phyloP scores from a whole-genome alignment of 2,329 filamentous ascomycete species.

The Aspergillus sp. region DNA sequence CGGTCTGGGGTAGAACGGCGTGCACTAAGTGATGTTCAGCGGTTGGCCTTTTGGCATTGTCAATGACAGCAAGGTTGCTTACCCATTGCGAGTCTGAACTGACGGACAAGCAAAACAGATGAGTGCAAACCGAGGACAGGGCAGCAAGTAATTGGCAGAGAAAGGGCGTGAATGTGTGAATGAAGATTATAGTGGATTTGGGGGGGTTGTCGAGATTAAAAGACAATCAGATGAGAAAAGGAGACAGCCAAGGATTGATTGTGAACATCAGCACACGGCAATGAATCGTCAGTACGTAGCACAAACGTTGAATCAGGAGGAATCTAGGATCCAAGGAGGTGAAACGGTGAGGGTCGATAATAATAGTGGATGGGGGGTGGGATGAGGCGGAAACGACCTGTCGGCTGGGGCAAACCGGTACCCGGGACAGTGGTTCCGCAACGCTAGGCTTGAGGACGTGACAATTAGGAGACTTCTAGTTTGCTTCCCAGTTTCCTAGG shows the following conservation, averaged over 20 bases:
- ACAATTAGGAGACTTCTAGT: slow-evolving; percentile 6
- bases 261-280: slow-evolving; percentile 1
- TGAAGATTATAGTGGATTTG: not conserved
- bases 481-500: not conserved
- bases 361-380: slow-evolving; percentile 12
- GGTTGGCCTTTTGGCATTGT: not conserved
- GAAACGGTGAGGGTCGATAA: not conserved
- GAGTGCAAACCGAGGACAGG: not conserved
- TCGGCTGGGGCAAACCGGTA: slow-evolving; percentile 22
- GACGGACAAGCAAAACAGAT: not conserved
- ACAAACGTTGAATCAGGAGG: slow-evolving; percentile 3
- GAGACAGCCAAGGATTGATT: not conserved
- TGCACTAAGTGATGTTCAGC: slow-evolving; percentile 25
- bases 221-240: not conserved
- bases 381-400: slow-evolving; percentile 18
- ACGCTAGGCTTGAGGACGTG: slow-evolving; percentile 16
- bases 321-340: slow-evolving; percentile 4
- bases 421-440: slow-evolving; percentile 24
- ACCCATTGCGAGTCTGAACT: slow-evolving; percentile 21
- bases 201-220: not conserved
- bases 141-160: not conserved
- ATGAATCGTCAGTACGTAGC: not conserved
- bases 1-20: slow-evolving; percentile 23
- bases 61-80: slow-evolving; percentile 1
- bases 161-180: not conserved